A percentile compares a stretch with the other conserved stretches of the same genome.
Evolutionary conservation across 1,139 yeast genomes (phyloP).

Genomic region (Nakaseomyces uthaithaninus): DNA sequence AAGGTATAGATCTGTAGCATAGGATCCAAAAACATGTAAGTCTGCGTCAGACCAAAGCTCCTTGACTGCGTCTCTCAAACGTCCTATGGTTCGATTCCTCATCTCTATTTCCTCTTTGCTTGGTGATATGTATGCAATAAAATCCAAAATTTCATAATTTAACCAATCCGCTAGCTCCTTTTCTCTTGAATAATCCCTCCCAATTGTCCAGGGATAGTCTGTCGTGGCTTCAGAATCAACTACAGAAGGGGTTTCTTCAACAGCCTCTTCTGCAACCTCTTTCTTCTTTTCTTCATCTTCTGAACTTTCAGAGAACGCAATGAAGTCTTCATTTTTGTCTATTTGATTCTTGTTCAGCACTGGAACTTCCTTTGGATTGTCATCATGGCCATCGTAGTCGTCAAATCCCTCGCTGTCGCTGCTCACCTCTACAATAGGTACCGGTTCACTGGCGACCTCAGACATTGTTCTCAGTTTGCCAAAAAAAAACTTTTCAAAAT

Average conservation of each 20-base stretch:
- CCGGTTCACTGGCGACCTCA: not conserved
- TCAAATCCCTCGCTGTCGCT: constrained; percentile 23
- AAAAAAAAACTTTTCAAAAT: too few species aligned
- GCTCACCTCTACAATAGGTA: constrained; percentile 5
- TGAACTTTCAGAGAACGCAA: constrained; percentile 32
- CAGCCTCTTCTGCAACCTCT: constrained; percentile 14
- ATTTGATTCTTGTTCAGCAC: constrained; percentile 32
- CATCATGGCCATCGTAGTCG: constrained; percentile 22
- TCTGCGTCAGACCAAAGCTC: constrained; percentile 75
- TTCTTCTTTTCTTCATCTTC: constrained; percentile 24
- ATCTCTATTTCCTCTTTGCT: constrained; percentile 62
- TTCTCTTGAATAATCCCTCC: constrained; percentile 66
- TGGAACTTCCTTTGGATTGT: constrained; percentile 16
- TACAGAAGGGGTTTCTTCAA: constrained; percentile 13
- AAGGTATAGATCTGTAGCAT: constrained; percentile 85
- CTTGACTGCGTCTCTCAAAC: constrained; percentile 49
- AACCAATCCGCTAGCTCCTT: constrained; percentile 81
- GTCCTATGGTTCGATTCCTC: constrained; percentile 59
- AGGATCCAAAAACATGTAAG: constrained; percentile 86
- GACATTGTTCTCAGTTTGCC: constrained; percentile 4
- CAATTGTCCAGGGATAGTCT: constrained; percentile 71
- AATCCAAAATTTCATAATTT: constrained; percentile 79
- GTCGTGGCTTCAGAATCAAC: constrained; percentile 27
- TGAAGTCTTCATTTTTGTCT: constrained; percentile 36
- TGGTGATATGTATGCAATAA: constrained; percentile 82